phyloP scores from a whole-genome alignment of 306 rosid species.

The Acacia acuminata region DNA sequence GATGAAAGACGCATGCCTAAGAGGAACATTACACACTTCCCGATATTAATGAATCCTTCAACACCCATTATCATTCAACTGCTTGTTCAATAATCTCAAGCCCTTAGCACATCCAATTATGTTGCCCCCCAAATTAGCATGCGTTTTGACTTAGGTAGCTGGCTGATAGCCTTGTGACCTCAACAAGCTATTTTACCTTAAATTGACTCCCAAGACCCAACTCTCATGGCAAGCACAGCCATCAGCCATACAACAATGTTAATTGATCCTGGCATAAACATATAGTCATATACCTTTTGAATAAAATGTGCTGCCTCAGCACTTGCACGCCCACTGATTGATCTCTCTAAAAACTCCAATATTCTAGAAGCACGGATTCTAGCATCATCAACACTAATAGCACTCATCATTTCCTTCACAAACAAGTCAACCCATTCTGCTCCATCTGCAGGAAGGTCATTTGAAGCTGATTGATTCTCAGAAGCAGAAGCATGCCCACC shows the following conservation, averaged over 20 bases:
- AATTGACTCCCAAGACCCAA: neutral
- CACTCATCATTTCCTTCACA: slow-evolving; percentile 79
- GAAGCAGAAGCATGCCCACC: slow-evolving; percentile 51
- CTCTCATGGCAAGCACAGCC: neutral
- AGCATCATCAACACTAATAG: slow-evolving; percentile 81
- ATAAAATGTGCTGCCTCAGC: slow-evolving; percentile 59
- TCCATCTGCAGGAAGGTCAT: slow-evolving; percentile 71
- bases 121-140: slow-evolving; percentile 17
- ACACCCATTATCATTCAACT: slow-evolving; percentile 16
- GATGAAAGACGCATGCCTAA: slow-evolving; percentile 9
- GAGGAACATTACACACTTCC: neutral
- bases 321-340: slow-evolving; percentile 67
- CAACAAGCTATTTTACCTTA: neutral
- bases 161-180: neutral
- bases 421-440: slow-evolving; percentile 89
- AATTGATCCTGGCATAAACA: slow-evolving; percentile 16
- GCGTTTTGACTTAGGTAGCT: neutral
- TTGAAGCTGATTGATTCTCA: slow-evolving; percentile 43
- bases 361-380: slow-evolving; percentile 78
- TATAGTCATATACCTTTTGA: slow-evolving; percentile 57
- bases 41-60: slow-evolving; percentile 18
- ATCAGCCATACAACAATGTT: neutral
- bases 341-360: slow-evolving; percentile 79
- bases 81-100: slow-evolving; percentile 11
- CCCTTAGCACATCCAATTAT: neutral